Percentiles rank a stretch among this genome's conserved stretches.
Evolutionary conservation across 306 rosid species (phyloP).

Genomic region (Trichosanthes cucumerina): DNA sequence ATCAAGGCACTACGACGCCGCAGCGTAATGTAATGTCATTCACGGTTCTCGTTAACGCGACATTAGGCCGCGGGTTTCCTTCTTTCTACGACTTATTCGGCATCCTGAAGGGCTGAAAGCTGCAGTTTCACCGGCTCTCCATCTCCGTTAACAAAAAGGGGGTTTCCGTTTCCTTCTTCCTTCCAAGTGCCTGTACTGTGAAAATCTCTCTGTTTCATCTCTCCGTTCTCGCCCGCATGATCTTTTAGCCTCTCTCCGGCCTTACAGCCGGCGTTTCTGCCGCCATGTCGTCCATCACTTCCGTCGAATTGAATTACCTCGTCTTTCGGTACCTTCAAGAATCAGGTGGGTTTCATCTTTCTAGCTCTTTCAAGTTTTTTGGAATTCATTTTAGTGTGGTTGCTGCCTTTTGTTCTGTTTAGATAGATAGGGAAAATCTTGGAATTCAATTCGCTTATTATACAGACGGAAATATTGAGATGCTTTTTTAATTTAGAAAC

Average conservation of each 20-base stretch:
- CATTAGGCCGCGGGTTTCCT: not conserved
- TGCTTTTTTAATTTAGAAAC: not conserved
- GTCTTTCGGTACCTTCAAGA: constrained; percentile 90
- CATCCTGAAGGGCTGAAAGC: not conserved
- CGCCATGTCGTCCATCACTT: constrained; percentile 56
- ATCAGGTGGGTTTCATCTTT: constrained; percentile 46
- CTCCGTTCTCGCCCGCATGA: constrained; percentile 18
- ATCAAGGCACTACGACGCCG: not conserved
- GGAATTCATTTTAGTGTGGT: not conserved
- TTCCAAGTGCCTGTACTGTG: not conserved
- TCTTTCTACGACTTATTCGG: not conserved
- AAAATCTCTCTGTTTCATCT: not conserved
- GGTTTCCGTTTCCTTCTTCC: not conserved
- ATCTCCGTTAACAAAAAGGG: not conserved
- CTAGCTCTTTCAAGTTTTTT: not conserved
- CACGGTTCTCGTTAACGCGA: constrained; percentile 2
- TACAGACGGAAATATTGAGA: not conserved
- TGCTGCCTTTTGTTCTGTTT: not conserved
- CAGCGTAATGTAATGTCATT: not conserved
- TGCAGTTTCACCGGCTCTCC: not conserved
- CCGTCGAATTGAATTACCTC: constrained; percentile 77
- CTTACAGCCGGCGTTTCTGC: constrained; percentile 23
- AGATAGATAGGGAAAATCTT: not conserved
- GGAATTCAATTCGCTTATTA: not conserved
- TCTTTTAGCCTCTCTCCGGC: constrained; percentile 20